These are phyloP conservation scores for Glebionis coronaria DNA, from an alignment of 129 eudicot genomes.

Conservation along the genomic window DNA sequence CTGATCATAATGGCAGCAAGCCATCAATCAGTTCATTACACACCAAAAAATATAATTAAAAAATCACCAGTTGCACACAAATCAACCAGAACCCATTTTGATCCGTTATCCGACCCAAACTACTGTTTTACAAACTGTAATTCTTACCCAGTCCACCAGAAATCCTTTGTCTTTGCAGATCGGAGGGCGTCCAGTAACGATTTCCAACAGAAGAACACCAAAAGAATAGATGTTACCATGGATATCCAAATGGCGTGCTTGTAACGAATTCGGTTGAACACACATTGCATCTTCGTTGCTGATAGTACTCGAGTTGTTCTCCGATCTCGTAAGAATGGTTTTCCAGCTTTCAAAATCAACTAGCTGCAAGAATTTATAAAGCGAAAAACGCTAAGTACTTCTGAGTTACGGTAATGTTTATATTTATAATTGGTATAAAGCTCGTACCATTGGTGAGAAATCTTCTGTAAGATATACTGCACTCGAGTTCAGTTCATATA, in stretches of 20 bases:
- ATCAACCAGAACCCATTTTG: too few species aligned
- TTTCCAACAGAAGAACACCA: too few species aligned
- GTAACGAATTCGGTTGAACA: conserved; percentile 52
- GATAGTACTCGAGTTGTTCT: conserved; percentile 53
- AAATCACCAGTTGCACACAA: too few species aligned
- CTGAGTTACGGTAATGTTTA: too few species aligned
- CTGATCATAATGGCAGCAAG: too few species aligned
- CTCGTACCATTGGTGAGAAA: conserved; percentile 84
- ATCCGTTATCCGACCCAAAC: too few species aligned
- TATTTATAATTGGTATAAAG: background rate
- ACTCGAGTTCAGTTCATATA: conserved; percentile 78
- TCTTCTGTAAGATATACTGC: conserved; percentile 87
- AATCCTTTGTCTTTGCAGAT: too few species aligned
- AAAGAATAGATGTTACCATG: too few species aligned
- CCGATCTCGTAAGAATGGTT: conserved; percentile 69
- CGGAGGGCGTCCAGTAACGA: conserved; percentile 81
- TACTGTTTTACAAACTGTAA: too few species aligned
- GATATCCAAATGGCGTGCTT: conserved; percentile 62
- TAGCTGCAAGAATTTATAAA: conserved; percentile 46
- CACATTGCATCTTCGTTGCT: conserved; percentile 60
- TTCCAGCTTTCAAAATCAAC: conserved; percentile 98
- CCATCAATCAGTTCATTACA: too few species aligned
- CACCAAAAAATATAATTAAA: too few species aligned
- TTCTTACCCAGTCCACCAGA: too few species aligned
- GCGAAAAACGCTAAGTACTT: background rate